These are phyloP conservation scores for Casuarina cunninghamiana DNA, from an alignment of 306 rosid species.

Conservation along the genomic window DNA sequence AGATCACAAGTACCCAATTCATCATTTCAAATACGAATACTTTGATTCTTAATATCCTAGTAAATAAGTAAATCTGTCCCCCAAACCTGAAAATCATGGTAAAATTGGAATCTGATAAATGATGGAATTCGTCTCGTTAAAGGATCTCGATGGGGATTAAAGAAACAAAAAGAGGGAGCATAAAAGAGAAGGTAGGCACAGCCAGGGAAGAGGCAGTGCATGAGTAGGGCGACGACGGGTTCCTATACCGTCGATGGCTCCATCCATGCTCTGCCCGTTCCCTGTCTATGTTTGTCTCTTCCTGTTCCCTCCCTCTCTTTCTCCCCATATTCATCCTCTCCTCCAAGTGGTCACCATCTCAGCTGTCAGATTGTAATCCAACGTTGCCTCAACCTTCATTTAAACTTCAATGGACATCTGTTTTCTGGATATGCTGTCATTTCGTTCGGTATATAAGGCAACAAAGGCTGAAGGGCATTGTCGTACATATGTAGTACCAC, in stretches of 20 bases:
- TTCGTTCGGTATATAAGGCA: conserved; percentile 23
- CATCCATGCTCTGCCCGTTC: conserved; percentile 89
- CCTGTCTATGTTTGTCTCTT: conserved; percentile 45
- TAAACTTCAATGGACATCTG: neutral
- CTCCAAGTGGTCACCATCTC: conserved; percentile 9
- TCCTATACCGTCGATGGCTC: conserved; percentile 45
- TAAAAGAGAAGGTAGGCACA: conserved; percentile 24
- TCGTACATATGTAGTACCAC: conserved; percentile 38
- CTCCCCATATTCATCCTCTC: conserved; percentile 3
- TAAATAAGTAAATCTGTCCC: no score
- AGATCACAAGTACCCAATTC: no score
- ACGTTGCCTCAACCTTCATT: conserved; percentile 6
- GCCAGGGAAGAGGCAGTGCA: conserved; percentile 99
- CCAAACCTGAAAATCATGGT: no score
- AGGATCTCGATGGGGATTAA: neutral
- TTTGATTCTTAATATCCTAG: no score
- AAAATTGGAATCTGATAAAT: no score
- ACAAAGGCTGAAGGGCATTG: conserved; percentile 1
- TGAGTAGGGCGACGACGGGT: conserved; percentile 63
- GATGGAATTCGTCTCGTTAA: no score
- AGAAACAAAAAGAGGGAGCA: neutral
- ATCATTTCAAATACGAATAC: no score
- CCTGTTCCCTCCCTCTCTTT: neutral
- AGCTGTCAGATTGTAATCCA: neutral
- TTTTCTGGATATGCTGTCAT: conserved; percentile 1